These are phyloP conservation scores for Russula brevipes DNA, from an alignment of 768 basidiomycete species.

Conservation along the genomic window DNA sequence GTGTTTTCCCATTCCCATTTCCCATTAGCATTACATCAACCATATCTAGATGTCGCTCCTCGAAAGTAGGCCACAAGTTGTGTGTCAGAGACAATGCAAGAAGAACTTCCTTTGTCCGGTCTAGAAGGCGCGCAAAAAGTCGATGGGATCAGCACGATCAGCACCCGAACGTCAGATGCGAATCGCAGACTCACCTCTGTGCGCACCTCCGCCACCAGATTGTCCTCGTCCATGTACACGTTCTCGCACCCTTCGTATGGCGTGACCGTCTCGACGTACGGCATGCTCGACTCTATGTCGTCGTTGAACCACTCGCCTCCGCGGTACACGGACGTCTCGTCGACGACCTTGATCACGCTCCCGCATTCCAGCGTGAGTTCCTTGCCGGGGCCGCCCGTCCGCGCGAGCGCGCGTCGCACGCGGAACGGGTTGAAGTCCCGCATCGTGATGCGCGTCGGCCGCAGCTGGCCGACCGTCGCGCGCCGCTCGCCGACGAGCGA, in stretches of 20 bases:
- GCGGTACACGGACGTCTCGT: not conserved
- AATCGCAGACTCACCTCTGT: constrained; percentile 1
- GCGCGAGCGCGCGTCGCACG: not conserved
- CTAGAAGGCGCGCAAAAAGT: not conserved
- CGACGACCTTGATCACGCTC: not conserved
- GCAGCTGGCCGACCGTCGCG: constrained; percentile 9
- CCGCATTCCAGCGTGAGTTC: not conserved
- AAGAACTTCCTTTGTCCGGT: constrained; percentile 4
- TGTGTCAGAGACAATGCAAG: constrained; percentile 8
- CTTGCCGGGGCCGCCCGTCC: not conserved
- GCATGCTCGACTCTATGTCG: not conserved
- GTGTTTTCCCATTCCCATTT: too few species aligned
- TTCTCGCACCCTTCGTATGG: constrained; percentile 4
- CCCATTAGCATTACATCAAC: too few species aligned
- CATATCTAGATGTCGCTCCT: too few species aligned
- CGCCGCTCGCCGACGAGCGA: constrained; percentile 16
- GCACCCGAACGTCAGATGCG: not conserved
- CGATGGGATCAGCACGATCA: too few species aligned
- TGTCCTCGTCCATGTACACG: constrained; percentile 11
- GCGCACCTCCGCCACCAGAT: constrained; percentile 11
- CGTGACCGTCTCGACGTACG: constrained; percentile 13
- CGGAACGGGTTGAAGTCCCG: constrained; percentile 15
- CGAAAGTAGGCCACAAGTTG: too few species aligned
- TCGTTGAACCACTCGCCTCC: constrained; percentile 6
- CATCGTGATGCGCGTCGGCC: constrained; percentile 1